Conservation (phyloP, 495 filamentous ascomycete genomes). For the Jackrogersella multiformis region DNA sequence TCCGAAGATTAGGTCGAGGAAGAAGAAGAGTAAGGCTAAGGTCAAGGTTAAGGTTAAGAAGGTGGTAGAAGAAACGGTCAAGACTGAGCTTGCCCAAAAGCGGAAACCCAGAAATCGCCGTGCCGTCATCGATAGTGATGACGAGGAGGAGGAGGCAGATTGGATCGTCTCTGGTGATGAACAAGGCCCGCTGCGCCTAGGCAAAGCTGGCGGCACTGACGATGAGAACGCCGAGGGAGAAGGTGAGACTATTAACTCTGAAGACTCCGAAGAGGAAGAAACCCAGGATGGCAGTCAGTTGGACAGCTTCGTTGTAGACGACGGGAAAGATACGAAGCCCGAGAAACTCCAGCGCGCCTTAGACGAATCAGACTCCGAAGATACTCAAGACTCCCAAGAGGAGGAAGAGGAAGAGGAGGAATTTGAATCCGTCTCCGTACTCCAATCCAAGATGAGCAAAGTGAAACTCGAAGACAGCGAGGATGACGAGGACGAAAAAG, state of each 20-base stretch:
- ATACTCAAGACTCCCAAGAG: conserved; percentile 52
- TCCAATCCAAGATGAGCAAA: no score
- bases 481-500: conserved; percentile 24
- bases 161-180: conserved; percentile 79
- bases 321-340: conserved; percentile 46
- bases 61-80: conserved; percentile 57
- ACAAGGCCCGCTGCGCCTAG: conserved; percentile 65
- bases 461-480: conserved; percentile 19
- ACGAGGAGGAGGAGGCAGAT: conserved; percentile 74
- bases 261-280: conserved; percentile 62
- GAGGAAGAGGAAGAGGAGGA: conserved; percentile 33
- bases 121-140: conserved; percentile 70
- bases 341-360: conserved; percentile 38
- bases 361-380: conserved; percentile 48
- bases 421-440: conserved; percentile 3
- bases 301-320: conserved; percentile 57
- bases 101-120: conserved; percentile 62
- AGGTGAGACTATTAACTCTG: conserved; percentile 77
- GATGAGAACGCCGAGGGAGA: conserved; percentile 89
- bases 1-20: conserved; percentile 38
- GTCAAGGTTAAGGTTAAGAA: conserved; percentile 59
- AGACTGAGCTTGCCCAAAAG: conserved; percentile 48
- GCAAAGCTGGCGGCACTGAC: conserved; percentile 80
- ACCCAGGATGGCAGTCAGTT: conserved; percentile 58
- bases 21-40: conserved; percentile 55